Evolutionary conservation across 805 yeast species (phyloP), one percentile per base, ranked within the genome.

Genomic region (Saccharomycopsis fibuligera): DNA sequence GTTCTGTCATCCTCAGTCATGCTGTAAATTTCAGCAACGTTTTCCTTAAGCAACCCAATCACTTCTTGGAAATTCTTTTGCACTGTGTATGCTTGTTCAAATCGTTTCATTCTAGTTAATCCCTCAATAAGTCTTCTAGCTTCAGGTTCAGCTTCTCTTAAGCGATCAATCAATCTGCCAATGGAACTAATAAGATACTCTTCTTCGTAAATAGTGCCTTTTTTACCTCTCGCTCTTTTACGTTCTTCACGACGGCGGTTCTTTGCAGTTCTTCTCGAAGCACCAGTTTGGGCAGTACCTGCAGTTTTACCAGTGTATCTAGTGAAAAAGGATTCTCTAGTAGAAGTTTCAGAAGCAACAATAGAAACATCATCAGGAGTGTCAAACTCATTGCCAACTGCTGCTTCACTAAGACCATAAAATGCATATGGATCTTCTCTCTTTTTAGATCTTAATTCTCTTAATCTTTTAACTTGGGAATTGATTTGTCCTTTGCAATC

Each of bases 221-320:
- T 93, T 71, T 95, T 88, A 52, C 99, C 99, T 58, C 96, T 79
- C 2, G 99, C 99, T 52, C 81, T 77, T 69, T 93, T 93, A 59
- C 99, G 79, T 62, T 91, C 99, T 66, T 91, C 97, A 56, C 99
- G 79, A 63, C 96, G 86, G 56, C 82, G 79, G 65, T 93, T 93
- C 68, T 93, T 93, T 5, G 95, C 77, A 0, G 99, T 90, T 60
- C 84, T 77, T 65, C 99, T 78, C 0, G 96, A 83, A 2, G 93
- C 97, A 25, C 98, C 97, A 0, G 99, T 93, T 61, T 86, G 85
- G 3, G 98, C 98, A 2, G 99, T 93, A 22, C 96, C 96, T 1
- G 84, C 74, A 1, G 98, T 90, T 66, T 91, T 90, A 55, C 98
- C 99, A 0, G 99, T 93, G 64, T 93, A 93, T 62, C 96, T 76